These are phyloP conservation scores for Mucor saturninus DNA, from an alignment of 371 early-diverging fungal genomes.

Conservation along the genomic window DNA sequence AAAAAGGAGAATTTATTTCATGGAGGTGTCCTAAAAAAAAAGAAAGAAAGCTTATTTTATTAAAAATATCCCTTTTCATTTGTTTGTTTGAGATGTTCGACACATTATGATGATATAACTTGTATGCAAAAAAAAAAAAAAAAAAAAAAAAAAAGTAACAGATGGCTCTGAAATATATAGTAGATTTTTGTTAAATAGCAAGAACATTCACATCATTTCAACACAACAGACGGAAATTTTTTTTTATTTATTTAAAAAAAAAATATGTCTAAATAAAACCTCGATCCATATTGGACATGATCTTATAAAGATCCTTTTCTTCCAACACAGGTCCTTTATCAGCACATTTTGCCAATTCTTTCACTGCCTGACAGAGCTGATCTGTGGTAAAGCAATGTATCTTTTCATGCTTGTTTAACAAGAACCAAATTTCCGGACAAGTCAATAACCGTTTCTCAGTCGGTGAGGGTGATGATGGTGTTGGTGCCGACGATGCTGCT, in stretches of 20 bases:
- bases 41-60: background rate
- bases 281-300: constrained; percentile 33
- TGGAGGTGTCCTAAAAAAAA: background rate
- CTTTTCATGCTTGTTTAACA: constrained; percentile 52
- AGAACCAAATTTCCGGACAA: constrained; percentile 56
- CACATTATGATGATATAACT: no score
- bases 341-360: constrained; percentile 56
- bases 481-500: background rate
- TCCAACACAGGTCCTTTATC: constrained; percentile 58
- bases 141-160: no score
- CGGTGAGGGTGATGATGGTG: background rate
- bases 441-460: constrained; percentile 24
- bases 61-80: background rate
- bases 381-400: constrained; percentile 46
- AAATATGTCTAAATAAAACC: constrained; percentile 11
- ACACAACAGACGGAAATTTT: background rate
- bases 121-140: no score
- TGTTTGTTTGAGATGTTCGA: no score
- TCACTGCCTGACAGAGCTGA: constrained; percentile 52
- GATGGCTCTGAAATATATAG: no score
- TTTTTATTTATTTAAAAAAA: background rate
- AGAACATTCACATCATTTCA: background rate
- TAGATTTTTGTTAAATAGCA: background rate
- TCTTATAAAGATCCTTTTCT: constrained; percentile 37
- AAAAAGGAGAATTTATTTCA: constrained; percentile 3